Conservation (phyloP, 2,329 filamentous ascomycete genomes). For the Calonectria pteridis region DNA sequence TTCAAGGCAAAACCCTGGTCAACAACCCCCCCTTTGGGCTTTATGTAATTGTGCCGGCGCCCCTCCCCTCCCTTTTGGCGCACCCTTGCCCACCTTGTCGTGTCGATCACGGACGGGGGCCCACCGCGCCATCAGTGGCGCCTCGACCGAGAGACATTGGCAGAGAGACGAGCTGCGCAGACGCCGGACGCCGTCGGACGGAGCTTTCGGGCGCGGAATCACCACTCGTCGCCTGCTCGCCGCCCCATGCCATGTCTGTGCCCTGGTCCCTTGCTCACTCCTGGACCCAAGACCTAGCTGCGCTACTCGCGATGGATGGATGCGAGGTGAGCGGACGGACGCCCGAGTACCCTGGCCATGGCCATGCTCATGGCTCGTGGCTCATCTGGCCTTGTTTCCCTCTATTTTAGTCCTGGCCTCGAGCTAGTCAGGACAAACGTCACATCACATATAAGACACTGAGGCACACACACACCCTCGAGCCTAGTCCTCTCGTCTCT, state of each 20-base stretch:
- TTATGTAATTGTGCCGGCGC: constrained; percentile 5
- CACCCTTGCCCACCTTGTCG: constrained; percentile 23
- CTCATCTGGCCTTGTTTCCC: background rate
- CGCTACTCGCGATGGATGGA: background rate
- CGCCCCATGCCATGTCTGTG: constrained; percentile 14
- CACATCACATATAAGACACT: constrained; percentile 40
- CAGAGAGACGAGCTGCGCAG: constrained; percentile 17
- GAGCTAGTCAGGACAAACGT: constrained; percentile 28
- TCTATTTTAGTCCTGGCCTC: constrained; percentile 7
- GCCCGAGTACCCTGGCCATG: background rate
- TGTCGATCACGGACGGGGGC: constrained; percentile 35
- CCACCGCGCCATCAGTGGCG: constrained; percentile 34
- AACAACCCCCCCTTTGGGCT: background rate
- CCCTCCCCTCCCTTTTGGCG: constrained; percentile 20
- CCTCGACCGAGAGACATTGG: constrained; percentile 27
- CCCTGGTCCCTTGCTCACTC: constrained; percentile 41
- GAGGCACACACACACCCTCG: constrained; percentile 3
- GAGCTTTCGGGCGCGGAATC: constrained; percentile 12
- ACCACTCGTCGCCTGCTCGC: constrained; percentile 9
- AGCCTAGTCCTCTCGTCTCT: constrained; percentile 13
- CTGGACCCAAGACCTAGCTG: constrained; percentile 9
- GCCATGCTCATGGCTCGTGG: background rate
- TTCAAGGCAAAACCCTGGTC: background rate
- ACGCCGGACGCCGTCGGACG: constrained; percentile 30
- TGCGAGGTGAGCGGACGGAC: background rate